phyloP scores from a whole-genome alignment of 2,329 filamentous ascomycete species.

The Colletotrichum siamense region DNA sequence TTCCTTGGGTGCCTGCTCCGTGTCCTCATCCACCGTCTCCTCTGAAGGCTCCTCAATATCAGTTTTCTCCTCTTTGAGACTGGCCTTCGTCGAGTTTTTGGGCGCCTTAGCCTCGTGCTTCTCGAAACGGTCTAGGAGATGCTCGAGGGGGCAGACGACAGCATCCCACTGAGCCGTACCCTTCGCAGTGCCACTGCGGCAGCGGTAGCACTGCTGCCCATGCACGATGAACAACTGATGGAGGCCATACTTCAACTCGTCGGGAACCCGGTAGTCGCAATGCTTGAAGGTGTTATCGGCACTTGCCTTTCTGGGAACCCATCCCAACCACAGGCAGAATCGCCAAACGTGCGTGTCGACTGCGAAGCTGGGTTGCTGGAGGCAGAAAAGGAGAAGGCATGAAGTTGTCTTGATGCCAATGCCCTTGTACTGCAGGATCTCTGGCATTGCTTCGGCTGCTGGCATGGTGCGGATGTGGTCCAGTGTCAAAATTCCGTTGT shows the following conservation, averaged over 20 bases:
- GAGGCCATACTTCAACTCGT: slow-evolving; percentile 59
- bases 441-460: slow-evolving; percentile 53
- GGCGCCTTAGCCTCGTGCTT: slow-evolving; percentile 25
- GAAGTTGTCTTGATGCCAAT: slow-evolving; percentile 64
- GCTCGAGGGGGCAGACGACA: slow-evolving; percentile 47
- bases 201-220: slow-evolving; percentile 54
- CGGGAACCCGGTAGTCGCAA: slow-evolving; percentile 56
- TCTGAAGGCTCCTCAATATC: neutral
- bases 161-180: slow-evolving; percentile 68
- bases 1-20: neutral
- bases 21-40: neutral
- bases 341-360: slow-evolving; percentile 64
- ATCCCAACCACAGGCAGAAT: slow-evolving; percentile 57
- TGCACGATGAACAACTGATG: slow-evolving; percentile 62
- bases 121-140: slow-evolving; percentile 36
- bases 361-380: slow-evolving; percentile 58
- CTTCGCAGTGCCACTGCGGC: slow-evolving; percentile 57
- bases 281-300: slow-evolving; percentile 56
- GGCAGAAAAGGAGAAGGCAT: slow-evolving; percentile 62
- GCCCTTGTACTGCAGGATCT: slow-evolving; percentile 55
- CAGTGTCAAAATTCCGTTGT: slow-evolving; percentile 63
- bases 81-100: neutral
- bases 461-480: slow-evolving; percentile 54
- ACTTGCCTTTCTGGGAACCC: slow-evolving; percentile 56
- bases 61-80: neutral